Conservation (phyloP, 1,284 basidiomycete species). For the Cryptococcus sp. region DNA sequence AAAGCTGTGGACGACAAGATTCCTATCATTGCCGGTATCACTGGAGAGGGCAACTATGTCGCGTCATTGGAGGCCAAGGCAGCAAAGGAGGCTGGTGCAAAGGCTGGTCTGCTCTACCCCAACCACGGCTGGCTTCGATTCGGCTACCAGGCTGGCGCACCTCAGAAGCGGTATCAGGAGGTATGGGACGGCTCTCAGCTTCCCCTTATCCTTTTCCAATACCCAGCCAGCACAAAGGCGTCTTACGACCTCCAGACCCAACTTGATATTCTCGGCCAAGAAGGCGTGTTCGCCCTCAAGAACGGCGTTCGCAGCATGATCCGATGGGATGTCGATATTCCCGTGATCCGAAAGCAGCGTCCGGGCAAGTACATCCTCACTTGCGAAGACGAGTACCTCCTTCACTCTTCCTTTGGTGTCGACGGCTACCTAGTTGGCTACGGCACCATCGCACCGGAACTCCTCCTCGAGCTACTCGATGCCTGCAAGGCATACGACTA, state of each 20-base stretch:
- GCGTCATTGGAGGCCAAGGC: conserved; percentile 21
- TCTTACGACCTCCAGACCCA: conserved; percentile 22
- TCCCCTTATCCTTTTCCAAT: conserved; percentile 27
- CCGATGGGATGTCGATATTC: conserved; percentile 18
- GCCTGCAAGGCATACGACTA: conserved; percentile 19
- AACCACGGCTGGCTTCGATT: conserved; percentile 23
- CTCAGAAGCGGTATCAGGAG: conserved; percentile 18
- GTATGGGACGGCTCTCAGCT: conserved; percentile 21
- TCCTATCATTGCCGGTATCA: conserved; percentile 26
- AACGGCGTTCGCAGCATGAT: conserved; percentile 21
- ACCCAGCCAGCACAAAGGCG: conserved; percentile 20
- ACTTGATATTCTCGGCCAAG: conserved; percentile 21
- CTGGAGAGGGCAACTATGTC: conserved; percentile 20
- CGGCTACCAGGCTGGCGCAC: conserved; percentile 23
- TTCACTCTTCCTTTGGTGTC: conserved; percentile 23
- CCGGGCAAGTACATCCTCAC: conserved; percentile 18
- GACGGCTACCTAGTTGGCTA: conserved; percentile 23
- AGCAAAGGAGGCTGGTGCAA: conserved; percentile 21
- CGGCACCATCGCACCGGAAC: conserved; percentile 22
- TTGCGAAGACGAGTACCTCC: conserved; percentile 23
- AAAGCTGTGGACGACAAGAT: conserved; percentile 24
- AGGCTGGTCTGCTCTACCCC: conserved; percentile 22
- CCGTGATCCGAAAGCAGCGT: conserved; percentile 12
- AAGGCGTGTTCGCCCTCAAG: conserved; percentile 26
- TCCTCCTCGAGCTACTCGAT: conserved; percentile 16